These are phyloP conservation scores for Malus orientalis DNA, from an alignment of 306 rosid genomes.

Conservation along the genomic window DNA sequence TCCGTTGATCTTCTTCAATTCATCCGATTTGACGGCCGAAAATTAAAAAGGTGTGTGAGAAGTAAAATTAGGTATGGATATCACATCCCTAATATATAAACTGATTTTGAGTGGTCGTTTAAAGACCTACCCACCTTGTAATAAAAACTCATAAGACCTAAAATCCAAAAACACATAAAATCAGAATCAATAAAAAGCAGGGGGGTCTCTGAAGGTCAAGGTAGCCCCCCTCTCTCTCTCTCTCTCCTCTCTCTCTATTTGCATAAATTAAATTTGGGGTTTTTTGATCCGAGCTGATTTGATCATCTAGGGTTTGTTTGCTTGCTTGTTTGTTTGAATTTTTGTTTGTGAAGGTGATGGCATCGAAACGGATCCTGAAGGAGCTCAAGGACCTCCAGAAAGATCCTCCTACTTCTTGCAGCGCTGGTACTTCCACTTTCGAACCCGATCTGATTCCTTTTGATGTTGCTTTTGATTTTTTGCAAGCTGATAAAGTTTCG, in stretches of 20 bases:
- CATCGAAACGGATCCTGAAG: conserved; percentile 62
- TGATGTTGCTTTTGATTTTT: not conserved
- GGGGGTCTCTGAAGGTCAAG: conserved; percentile 1
- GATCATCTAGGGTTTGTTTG: conserved; percentile 7
- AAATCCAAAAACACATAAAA: not conserved
- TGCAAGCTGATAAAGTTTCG: not conserved
- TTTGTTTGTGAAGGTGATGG: conserved; percentile 27
- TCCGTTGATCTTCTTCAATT: too few species aligned
- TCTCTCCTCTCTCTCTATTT: not conserved
- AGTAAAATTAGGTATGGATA: too few species aligned
- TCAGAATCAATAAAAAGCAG: not conserved
- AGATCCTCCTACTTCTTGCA: conserved; percentile 79
- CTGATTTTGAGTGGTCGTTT: not conserved
- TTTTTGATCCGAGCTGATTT: not conserved
- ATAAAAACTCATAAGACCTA: not conserved
- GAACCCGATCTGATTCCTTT: not conserved
- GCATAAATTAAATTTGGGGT: not conserved
- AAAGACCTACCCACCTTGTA: not conserved
- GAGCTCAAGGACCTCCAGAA: conserved; percentile 70
- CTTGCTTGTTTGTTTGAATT: not conserved
- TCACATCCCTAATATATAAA: not conserved
- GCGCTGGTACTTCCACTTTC: conserved; percentile 37
- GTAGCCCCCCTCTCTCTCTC: not conserved
- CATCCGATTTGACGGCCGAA: too few species aligned
- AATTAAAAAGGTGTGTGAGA: too few species aligned